phyloP scores from a whole-genome alignment of 768 basidiomycete genomes.

The Guyanaporus albipodus region DNA sequence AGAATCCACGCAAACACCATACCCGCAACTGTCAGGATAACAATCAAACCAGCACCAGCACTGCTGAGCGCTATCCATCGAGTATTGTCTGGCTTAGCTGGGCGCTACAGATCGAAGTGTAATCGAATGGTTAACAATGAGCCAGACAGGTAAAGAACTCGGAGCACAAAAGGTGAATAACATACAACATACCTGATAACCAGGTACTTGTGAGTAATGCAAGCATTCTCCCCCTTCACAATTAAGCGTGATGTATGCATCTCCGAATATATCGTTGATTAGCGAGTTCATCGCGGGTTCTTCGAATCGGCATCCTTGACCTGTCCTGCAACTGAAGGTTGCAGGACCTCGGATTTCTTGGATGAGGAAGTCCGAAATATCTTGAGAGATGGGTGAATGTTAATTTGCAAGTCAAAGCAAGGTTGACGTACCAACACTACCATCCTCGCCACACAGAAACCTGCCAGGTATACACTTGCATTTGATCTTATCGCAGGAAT shows the following conservation, averaged over 20 bases:
- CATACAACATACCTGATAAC: conserved; percentile 57
- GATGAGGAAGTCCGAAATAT: conserved; percentile 89
- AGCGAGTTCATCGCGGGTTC: conserved; percentile 97
- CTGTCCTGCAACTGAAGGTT: conserved; percentile 70
- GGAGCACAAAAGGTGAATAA: not conserved
- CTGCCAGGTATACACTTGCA: conserved; percentile 92
- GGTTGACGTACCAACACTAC: conserved; percentile 75
- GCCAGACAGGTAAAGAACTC: not conserved
- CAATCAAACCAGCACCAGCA: conserved; percentile 70
- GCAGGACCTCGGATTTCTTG: conserved; percentile 93
- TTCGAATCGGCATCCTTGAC: conserved; percentile 80
- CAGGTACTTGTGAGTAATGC: conserved; percentile 90
- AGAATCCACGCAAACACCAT: conserved; percentile 8
- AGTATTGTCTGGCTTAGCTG: conserved; percentile 80
- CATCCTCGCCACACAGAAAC: conserved; percentile 94
- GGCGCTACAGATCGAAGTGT: conserved; percentile 42
- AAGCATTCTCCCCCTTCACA: conserved; percentile 93
- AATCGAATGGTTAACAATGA: not conserved
- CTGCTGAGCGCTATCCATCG: conserved; percentile 81
- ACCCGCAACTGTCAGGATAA: conserved; percentile 66
- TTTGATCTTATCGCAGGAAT: conserved; percentile 78
- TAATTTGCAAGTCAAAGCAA: too few species aligned
- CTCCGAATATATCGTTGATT: conserved; percentile 92
- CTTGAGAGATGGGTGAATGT: conserved; percentile 30
- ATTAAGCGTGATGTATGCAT: conserved; percentile 79